These are phyloP conservation scores for Aspergillus persii DNA, from an alignment of 2,329 filamentous ascomycete species.

Conservation along the genomic window DNA sequence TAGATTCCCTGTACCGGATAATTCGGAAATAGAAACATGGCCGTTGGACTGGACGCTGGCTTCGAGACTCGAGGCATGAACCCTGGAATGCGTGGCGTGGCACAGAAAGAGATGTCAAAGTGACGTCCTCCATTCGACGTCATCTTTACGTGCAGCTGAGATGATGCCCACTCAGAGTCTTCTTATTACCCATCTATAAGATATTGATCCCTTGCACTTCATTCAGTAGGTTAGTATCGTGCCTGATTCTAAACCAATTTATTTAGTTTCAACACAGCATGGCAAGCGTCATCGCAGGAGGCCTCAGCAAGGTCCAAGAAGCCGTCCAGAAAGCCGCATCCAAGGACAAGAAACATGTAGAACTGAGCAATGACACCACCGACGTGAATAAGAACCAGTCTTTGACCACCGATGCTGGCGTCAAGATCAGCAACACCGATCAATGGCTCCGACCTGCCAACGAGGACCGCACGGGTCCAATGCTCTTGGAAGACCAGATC, in stretches of 20 bases:
- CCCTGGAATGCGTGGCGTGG: background rate
- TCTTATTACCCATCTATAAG: background rate
- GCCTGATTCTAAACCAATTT: background rate
- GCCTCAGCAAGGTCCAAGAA: constrained; percentile 31
- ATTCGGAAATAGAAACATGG: background rate
- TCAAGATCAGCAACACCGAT: constrained; percentile 70
- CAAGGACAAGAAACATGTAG: constrained; percentile 54
- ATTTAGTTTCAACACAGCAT: constrained; percentile 13
- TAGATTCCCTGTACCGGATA: background rate
- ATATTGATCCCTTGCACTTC: background rate
- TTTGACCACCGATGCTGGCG: constrained; percentile 75
- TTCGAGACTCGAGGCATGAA: background rate
- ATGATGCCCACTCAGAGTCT: background rate
- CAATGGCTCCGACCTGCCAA: constrained; percentile 69
- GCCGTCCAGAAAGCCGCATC: constrained; percentile 22
- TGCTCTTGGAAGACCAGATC: constrained; percentile 69
- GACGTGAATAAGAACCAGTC: constrained; percentile 58
- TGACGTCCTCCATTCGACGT: background rate
- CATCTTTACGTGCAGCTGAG: background rate
- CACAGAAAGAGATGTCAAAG: background rate
- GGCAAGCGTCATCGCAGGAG: constrained; percentile 26
- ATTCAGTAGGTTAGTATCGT: background rate
- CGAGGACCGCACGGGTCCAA: constrained; percentile 64
- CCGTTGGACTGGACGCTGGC: background rate
- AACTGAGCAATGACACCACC: constrained; percentile 59